Percentiles rank a stretch among this genome's conserved stretches.
Conservation (phyloP, 805 yeast genomes). For the Candida boidinii region DNA sequence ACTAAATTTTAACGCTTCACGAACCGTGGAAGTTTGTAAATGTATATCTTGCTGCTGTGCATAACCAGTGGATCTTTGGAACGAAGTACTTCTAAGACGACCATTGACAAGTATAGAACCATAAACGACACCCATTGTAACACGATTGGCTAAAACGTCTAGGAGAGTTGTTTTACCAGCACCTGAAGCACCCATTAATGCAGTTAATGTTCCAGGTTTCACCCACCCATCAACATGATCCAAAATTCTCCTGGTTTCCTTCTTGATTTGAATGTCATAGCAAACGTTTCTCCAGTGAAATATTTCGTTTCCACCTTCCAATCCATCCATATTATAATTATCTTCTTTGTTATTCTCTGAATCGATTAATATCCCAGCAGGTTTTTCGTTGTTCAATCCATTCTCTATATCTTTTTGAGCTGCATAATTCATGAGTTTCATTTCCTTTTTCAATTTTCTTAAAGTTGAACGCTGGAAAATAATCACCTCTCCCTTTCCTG, state of each 20-base stretch:
- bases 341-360: constrained; percentile 10
- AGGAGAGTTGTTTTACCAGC: constrained; percentile 50
- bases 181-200: constrained; percentile 54
- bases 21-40: constrained; percentile 35
- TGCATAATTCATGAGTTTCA: too few species aligned
- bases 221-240: constrained; percentile 69
- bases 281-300: constrained; percentile 70
- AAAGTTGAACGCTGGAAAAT: constrained; percentile 41
- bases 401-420: too few species aligned
- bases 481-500: constrained; percentile 58
- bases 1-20: constrained; percentile 40
- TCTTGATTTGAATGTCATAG: constrained; percentile 53
- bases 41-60: constrained; percentile 52
- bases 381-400: constrained; percentile 2
- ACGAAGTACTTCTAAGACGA: constrained; percentile 31
- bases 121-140: constrained; percentile 42
- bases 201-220: constrained; percentile 71
- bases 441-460: too few species aligned
- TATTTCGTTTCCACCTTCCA: constrained; percentile 28
- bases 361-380: constrained; percentile 1
- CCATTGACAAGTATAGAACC: constrained; percentile 51
- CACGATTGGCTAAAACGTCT: constrained; percentile 41
- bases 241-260: constrained; percentile 46
- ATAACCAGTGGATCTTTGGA: constrained; percentile 43
- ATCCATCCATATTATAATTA: constrained; percentile 12